phyloP scores from a whole-genome alignment of 2,329 filamentous ascomycete species.

The Cryphonectria parasitica region DNA sequence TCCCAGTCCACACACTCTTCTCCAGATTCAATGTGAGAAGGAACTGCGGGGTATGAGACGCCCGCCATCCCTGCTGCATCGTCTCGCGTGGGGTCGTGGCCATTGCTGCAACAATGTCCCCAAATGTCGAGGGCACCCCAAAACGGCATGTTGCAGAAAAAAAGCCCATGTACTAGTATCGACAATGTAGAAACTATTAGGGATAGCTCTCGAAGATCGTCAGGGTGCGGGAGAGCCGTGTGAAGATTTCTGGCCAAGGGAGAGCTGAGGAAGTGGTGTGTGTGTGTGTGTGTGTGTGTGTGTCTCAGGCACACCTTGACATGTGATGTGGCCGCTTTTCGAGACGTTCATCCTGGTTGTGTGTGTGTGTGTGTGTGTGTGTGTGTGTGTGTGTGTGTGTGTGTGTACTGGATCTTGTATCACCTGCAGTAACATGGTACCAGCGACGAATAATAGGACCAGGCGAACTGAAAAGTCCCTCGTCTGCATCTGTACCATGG shows the following conservation, averaged over 20 bases:
- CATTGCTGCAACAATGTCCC: background rate
- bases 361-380: background rate
- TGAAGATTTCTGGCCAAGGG: background rate
- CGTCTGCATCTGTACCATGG: background rate
- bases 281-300: background rate
- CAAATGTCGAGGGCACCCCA: background rate
- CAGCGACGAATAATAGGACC: background rate
- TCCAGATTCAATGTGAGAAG: background rate
- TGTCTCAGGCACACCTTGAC: background rate
- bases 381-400: background rate
- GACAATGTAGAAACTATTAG: background rate
- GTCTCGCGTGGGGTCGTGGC: background rate
- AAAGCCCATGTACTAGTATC: background rate
- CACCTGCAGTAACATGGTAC: background rate
- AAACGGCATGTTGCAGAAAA: conserved; percentile 1
- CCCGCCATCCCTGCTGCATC: background rate
- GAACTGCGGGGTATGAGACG: conserved; percentile 7
- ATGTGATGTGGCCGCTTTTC: conserved; percentile 3
- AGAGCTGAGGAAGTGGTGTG: background rate
- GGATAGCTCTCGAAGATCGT: background rate
- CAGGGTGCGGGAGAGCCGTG: background rate
- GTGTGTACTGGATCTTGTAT: background rate
- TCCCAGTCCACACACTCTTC: conserved; percentile 2
- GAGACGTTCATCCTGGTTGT: background rate
- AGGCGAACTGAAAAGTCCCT: background rate